Conservation (phyloP, 148 eudicot genomes). For the Rheum nobile region DNA sequence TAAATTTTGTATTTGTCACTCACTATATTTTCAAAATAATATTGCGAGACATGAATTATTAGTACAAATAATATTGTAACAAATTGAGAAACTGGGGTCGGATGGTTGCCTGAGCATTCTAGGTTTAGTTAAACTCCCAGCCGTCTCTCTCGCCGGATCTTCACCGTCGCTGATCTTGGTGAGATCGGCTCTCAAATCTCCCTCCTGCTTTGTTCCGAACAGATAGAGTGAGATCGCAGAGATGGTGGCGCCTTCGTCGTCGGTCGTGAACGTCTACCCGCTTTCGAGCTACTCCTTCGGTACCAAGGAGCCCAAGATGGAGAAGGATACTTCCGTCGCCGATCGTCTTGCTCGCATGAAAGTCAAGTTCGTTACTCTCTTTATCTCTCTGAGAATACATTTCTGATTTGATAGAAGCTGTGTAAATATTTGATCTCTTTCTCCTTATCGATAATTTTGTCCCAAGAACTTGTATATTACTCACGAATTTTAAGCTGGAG, state of each 20-base stretch:
- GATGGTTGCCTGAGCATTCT: background rate
- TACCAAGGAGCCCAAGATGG: conserved; percentile 84
- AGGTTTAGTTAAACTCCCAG: background rate
- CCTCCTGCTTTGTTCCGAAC: background rate
- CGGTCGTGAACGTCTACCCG: conserved; percentile 54
- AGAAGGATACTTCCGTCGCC: conserved; percentile 92
- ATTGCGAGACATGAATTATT: too few relatives aligned
- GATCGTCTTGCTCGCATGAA: conserved; percentile 96
- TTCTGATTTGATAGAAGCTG: background rate
- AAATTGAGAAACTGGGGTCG: background rate
- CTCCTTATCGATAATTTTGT: background rate
- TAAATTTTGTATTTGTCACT: too few relatives aligned
- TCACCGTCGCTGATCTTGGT: background rate
- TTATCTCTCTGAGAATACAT: background rate
- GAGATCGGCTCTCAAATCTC: background rate
- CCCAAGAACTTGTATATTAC: background rate
- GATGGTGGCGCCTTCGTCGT: conserved; percentile 6
- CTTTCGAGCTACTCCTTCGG: conserved; percentile 79
- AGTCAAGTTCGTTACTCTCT: conserved; percentile 41
- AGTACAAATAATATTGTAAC: too few relatives aligned
- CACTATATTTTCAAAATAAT: too few relatives aligned
- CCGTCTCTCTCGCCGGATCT: background rate
- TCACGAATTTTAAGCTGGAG: background rate
- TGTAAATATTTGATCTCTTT: background rate
- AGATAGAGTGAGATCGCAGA: background rate